These are phyloP conservation scores for Amphichorda felina DNA, from an alignment of 2,329 filamentous ascomycete species.

Conservation along the genomic window DNA sequence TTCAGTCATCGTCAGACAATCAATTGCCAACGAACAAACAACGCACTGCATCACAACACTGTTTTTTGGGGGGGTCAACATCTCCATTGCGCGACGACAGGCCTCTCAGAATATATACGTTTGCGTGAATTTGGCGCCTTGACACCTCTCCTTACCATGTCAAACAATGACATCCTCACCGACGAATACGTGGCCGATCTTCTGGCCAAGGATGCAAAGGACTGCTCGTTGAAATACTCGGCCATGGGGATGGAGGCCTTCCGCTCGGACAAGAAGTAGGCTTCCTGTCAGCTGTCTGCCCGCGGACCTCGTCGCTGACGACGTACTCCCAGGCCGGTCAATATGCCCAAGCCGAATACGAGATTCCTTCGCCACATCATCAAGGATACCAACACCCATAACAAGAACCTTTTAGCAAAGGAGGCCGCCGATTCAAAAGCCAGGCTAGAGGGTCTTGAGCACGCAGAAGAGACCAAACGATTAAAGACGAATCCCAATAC, in stretches of 20 bases:
- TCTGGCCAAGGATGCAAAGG: conserved; percentile 68
- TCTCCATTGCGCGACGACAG: too few relatives aligned
- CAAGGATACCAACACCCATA: conserved; percentile 78
- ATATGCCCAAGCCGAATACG: conserved; percentile 80
- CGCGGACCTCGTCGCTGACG: background rate
- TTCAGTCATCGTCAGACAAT: background rate
- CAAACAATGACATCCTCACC: conserved; percentile 41
- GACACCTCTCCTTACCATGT: too few relatives aligned
- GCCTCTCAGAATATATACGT: too few relatives aligned
- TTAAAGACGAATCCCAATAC: conserved; percentile 31
- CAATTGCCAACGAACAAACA: background rate
- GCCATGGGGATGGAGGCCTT: conserved; percentile 62
- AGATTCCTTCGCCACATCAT: conserved; percentile 82
- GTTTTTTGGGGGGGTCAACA: too few relatives aligned
- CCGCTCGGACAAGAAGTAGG: conserved; percentile 26
- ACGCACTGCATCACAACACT: too few relatives aligned
- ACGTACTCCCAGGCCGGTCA: conserved; percentile 38
- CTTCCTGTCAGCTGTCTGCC: background rate
- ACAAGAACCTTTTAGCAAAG: conserved; percentile 72
- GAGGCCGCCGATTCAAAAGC: conserved; percentile 70
- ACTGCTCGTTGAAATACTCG: conserved; percentile 63
- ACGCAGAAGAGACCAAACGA: conserved; percentile 29
- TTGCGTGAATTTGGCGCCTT: too few relatives aligned
- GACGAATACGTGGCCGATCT: conserved; percentile 73
- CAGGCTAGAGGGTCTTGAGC: conserved; percentile 52